Conservation (phyloP, 345 rosid genomes). For the Populus pruinosa region DNA sequence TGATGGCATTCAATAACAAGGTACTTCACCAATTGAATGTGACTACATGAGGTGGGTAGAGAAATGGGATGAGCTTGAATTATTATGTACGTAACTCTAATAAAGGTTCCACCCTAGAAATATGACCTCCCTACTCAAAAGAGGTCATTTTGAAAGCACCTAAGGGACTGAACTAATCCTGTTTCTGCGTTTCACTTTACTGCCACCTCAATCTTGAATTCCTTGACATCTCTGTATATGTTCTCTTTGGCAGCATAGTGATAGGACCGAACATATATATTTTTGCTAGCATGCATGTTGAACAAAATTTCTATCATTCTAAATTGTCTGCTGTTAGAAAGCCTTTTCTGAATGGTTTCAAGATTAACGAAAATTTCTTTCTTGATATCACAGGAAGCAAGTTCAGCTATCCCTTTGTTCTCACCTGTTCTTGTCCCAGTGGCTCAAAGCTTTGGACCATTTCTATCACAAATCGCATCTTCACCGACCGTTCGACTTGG, state of each 20-base stretch:
- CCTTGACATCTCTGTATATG: neutral
- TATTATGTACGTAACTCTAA: neutral
- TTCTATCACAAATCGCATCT: slow-evolving; percentile 68
- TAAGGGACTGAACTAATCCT: neutral
- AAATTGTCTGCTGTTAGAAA: neutral
- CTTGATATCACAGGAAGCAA: slow-evolving; percentile 66
- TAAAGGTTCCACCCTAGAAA: neutral
- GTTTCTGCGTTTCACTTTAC: neutral
- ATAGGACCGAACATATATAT: neutral
- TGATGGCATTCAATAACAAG: slow-evolving; percentile 96
- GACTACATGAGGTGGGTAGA: neutral
- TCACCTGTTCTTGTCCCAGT: slow-evolving; percentile 89
- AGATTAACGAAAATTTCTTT: slow-evolving; percentile 8
- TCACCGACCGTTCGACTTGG: slow-evolving; percentile 81
- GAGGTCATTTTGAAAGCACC: neutral
- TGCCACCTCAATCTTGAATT: neutral
- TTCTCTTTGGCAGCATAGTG: neutral
- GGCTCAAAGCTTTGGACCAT: slow-evolving; percentile 92
- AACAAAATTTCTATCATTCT: neutral
- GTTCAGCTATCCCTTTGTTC: slow-evolving; percentile 85
- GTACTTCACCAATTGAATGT: slow-evolving; percentile 35
- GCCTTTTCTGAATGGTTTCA: neutral
- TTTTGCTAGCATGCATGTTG: neutral
- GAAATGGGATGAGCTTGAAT: neutral
- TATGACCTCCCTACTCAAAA: neutral